Conservation (phyloP, 2,329 filamentous ascomycete genomes). For the Aspergillus japonicus region DNA sequence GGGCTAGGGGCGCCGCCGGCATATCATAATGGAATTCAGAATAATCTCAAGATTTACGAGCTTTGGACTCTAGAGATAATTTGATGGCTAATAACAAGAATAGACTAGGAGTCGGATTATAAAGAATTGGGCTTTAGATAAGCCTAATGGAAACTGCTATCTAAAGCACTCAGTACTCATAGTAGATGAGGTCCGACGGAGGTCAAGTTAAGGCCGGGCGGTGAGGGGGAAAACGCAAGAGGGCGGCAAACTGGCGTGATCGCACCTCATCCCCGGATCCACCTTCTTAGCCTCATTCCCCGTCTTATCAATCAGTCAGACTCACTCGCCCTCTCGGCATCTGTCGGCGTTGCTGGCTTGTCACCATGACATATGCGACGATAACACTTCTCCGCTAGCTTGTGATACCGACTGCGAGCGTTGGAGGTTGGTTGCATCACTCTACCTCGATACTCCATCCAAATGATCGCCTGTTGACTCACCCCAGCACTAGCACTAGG, state of each 20-base stretch:
- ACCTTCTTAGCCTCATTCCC: conserved; percentile 15
- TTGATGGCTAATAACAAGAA: not conserved
- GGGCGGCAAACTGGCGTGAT: conserved; percentile 30
- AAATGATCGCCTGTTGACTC: not conserved
- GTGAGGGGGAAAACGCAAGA: conserved; percentile 16
- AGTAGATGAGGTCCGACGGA: not conserved
- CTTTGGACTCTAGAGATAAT: too few relatives aligned
- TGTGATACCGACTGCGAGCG: not conserved
- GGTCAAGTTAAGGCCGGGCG: not conserved
- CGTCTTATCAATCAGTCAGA: not conserved
- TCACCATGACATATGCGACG: not conserved
- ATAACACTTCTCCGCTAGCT: not conserved
- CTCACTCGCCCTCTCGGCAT: too few relatives aligned
- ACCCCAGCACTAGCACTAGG: not conserved
- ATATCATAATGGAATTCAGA: not conserved
- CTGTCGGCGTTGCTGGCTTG: not conserved
- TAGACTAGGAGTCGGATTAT: not conserved
- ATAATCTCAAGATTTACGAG: not conserved
- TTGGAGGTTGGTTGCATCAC: not conserved
- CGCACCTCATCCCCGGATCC: conserved; percentile 21
- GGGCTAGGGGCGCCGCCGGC: not conserved
- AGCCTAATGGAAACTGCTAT: too few relatives aligned
- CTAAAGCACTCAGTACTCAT: not conserved
- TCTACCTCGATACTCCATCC: not conserved
- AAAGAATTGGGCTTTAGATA: too few relatives aligned